phyloP scores from a whole-genome alignment of 106 monocot genomes.

The Phalaenopsis aphrodite region DNA sequence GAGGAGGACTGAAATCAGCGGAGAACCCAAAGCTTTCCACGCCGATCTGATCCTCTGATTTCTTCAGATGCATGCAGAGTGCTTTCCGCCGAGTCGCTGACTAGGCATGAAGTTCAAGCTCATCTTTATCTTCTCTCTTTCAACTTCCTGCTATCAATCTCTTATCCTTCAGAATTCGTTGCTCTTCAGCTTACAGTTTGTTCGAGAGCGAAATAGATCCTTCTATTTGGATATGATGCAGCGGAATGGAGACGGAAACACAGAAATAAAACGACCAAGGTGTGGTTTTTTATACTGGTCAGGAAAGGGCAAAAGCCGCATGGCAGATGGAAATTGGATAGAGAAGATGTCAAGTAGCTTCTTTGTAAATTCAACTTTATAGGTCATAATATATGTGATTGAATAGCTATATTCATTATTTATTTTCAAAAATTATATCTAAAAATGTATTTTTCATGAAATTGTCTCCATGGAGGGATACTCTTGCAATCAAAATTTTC shows the following conservation, averaged over 20 bases:
- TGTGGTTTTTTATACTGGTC: background rate
- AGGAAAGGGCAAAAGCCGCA: background rate
- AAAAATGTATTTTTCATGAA: no score
- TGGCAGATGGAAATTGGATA: no score
- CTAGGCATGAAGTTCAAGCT: background rate
- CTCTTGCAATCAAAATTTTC: no score
- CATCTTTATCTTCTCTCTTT: background rate
- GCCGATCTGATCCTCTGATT: constrained; percentile 29
- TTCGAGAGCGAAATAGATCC: background rate
- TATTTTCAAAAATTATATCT: no score
- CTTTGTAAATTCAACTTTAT: no score
- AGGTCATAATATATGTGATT: no score
- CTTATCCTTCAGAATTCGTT: background rate
- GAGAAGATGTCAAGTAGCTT: no score
- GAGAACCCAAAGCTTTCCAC: constrained; percentile 26
- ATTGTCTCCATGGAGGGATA: no score
- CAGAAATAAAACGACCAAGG: background rate
- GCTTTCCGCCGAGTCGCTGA: background rate
- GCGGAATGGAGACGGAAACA: background rate
- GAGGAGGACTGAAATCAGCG: constrained; percentile 23
- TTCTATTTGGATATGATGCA: background rate
- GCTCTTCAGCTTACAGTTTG: background rate
- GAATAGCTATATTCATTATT: no score
- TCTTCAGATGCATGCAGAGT: constrained; percentile 23
- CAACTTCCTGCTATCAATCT: no score